A percentile compares a stretch with the other conserved stretches of the same genome.
Evolutionary conservation across 139 green algal genomes (phyloP).

Genomic region (Chlamydomonas applanata): DNA sequence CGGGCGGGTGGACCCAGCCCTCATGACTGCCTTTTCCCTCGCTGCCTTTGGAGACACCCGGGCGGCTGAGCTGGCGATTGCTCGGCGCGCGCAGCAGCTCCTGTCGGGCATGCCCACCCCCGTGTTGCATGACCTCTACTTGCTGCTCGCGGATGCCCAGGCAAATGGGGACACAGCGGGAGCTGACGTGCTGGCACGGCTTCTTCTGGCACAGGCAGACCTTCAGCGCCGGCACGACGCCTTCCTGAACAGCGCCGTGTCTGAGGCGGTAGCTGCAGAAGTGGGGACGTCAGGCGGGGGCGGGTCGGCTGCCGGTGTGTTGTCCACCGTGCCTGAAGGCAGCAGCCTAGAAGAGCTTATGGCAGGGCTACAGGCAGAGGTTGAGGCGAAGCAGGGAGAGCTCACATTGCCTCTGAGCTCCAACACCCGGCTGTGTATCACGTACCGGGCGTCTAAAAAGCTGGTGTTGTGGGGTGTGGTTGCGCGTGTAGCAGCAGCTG

Average conservation of each 20-base stretch:
- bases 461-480: constrained; percentile 13
- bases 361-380: not conserved
- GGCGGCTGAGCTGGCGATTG: not conserved
- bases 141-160: constrained; percentile 12
- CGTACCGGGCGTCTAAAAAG: not conserved
- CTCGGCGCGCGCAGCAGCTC: constrained; percentile 6
- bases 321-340: not conserved
- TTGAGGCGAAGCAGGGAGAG: not conserved
- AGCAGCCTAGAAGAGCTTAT: not conserved
- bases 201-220: not conserved
- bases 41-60: not conserved
- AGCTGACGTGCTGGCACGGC: not conserved
- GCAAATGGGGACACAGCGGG: not conserved
- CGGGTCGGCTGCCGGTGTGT: too few species aligned
- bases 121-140: constrained; percentile 17
- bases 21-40: not conserved
- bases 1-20: constrained; percentile 1
- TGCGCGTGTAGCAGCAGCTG: not conserved
- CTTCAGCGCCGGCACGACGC: not conserved
- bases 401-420: not conserved
- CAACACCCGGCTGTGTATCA: not conserved
- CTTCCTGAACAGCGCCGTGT: too few species aligned
- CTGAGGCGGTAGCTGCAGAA: too few species aligned
- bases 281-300: too few species aligned
- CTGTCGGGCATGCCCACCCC: constrained; percentile 19